Evolutionary conservation across 345 rosid species (phyloP), one percentile per base, ranked within the genome.

Genomic region (Gossypium anomalum): DNA sequence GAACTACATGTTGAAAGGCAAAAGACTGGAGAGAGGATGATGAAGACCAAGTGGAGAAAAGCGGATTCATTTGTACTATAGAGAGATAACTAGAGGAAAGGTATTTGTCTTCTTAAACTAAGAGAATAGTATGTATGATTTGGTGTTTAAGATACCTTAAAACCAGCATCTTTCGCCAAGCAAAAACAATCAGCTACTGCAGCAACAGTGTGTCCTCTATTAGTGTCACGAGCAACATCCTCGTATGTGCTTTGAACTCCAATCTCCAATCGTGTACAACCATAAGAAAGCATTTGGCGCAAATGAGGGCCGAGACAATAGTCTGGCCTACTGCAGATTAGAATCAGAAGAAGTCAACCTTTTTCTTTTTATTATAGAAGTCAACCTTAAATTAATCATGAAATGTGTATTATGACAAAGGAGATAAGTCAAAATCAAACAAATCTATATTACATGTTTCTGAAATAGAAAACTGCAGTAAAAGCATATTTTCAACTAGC

Each of bases 201-300:
- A 53, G 97, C 98, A 78, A 93, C 98, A 0, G 98, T 96, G 79
- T 96, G 98, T 49, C 99, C 99, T 86, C 99, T 87, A 70, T 96
- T 93, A 58, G 99, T 93, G 82, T 96, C 98, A 71, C 85, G 94
- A 49, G 99, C 97, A 71, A 96, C 97, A 87, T 93, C 97, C 84
- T 96, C 99, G 77, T 92, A 96, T 25, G 98, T 96, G 92, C 99
- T 96, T 81, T 96, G 98, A 71, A 96, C 98, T 80, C 98, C 99
- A 61, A 96, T 96, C 89, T 92, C 99, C 80, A 96, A 81, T 72
- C 98, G 85, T 61, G 99, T 96, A 78, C 98, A 96, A 66, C 98
- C 99, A 85, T 93, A 93, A 8, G 86, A 80, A 82, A 96, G 94
- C 98, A 93, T 96, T 82, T 96, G 99, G 74, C 95, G 87, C 85